Conservation (phyloP, 345 rosid species). For the Salix caprea region DNA sequence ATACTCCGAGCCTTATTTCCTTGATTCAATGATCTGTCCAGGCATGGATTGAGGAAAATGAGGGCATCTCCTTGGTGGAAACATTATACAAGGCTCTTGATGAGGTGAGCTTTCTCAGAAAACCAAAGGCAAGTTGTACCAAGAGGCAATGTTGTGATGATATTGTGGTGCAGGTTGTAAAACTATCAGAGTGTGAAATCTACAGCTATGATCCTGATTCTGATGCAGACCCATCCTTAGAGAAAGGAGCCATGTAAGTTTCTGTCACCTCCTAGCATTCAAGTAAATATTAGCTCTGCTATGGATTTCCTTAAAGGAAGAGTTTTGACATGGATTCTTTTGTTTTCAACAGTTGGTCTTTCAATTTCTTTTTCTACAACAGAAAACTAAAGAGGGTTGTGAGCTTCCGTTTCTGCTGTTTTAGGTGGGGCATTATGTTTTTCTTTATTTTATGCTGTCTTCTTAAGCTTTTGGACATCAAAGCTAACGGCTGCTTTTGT, state of each 20-base stretch:
- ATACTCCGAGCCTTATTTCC: no score
- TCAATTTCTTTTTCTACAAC: slow-evolving; percentile 90
- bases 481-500: not conserved
- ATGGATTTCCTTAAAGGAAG: not conserved
- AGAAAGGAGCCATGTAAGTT: slow-evolving; percentile 78
- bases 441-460: not conserved
- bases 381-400: slow-evolving; percentile 85
- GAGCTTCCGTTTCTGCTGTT: slow-evolving; percentile 71
- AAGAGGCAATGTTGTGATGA: slow-evolving; percentile 12
- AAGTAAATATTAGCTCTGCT: not conserved
- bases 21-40: slow-evolving; percentile 14
- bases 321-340: not conserved
- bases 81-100: slow-evolving; percentile 79
- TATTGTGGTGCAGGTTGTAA: slow-evolving; percentile 65
- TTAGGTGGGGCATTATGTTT: slow-evolving; percentile 46
- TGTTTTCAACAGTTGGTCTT: slow-evolving; percentile 71
- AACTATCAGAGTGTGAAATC: slow-evolving; percentile 76
- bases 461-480: not conserved
- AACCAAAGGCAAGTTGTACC: slow-evolving; percentile 7
- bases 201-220: slow-evolving; percentile 80
- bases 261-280: not conserved
- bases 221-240: slow-evolving; percentile 78
- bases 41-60: slow-evolving; percentile 78
- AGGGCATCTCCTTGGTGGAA: slow-evolving; percentile 65
- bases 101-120: slow-evolving; percentile 52